Evolutionary conservation across 169 alveolate genomes (phyloP).

Genomic region (Cryptosporidium meleagridis): DNA sequence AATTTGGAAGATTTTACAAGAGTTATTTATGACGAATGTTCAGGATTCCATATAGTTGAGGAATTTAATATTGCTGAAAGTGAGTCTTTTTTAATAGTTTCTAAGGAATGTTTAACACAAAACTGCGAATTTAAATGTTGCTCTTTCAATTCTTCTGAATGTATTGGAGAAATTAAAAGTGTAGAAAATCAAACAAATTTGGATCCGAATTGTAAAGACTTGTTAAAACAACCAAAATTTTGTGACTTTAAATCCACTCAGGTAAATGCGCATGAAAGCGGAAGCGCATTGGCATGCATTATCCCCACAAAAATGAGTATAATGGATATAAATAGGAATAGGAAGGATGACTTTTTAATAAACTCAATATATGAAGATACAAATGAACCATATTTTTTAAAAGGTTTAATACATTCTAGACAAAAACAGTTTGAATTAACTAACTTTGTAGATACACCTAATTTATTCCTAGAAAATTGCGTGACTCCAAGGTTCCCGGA

Average conservation of each 20-base stretch:
- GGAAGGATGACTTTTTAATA: neutral
- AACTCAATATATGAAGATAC: neutral
- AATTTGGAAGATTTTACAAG: neutral
- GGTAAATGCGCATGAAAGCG: neutral
- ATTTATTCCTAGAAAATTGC: neutral
- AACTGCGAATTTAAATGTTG: neutral
- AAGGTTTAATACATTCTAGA: neutral
- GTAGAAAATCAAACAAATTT: neutral
- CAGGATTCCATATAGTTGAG: conserved; percentile 58
- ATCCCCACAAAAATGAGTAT: neutral
- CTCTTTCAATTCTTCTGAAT: neutral
- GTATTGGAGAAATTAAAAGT: neutral
- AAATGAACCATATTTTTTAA: neutral
- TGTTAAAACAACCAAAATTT: neutral
- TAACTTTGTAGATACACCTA: neutral
- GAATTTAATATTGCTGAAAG: conserved; percentile 28
- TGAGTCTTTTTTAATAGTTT: conserved; percentile 42
- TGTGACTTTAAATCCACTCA: neutral
- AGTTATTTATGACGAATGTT: conserved; percentile 3
- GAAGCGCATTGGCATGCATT: neutral
- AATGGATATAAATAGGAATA: neutral
- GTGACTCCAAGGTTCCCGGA: conserved; percentile 1
- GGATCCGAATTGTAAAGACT: neutral
- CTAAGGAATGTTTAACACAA: conserved; percentile 9
- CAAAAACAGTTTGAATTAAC: neutral